phyloP scores from a whole-genome alignment of 2,329 filamentous ascomycete species.

The Arthrobotrys sphaeroides region DNA sequence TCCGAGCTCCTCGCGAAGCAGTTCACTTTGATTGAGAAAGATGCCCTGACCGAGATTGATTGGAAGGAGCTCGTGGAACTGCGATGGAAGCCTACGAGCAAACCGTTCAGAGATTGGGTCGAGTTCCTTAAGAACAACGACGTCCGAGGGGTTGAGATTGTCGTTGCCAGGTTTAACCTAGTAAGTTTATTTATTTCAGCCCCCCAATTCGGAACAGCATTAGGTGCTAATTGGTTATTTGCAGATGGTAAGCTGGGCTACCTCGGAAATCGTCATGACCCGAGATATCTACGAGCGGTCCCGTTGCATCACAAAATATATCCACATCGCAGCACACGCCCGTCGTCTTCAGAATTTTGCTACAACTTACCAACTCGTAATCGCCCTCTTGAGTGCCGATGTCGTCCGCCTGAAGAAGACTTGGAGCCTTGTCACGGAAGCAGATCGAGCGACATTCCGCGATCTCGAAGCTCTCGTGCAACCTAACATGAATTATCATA shows the following conservation, averaged over 20 bases:
- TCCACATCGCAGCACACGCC: slow-evolving; percentile 81
- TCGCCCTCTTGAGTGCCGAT: slow-evolving; percentile 79
- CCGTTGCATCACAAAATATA: slow-evolving; percentile 79
- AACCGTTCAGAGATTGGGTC: slow-evolving; percentile 78
- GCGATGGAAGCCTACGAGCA: slow-evolving; percentile 78
- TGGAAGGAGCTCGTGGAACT: slow-evolving; percentile 88
- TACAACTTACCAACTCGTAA: slow-evolving; percentile 81
- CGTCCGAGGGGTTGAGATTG: slow-evolving; percentile 79
- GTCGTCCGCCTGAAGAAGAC: slow-evolving; percentile 74
- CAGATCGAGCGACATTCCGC: slow-evolving; percentile 72
- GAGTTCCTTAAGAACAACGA: slow-evolving; percentile 78
- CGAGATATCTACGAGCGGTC: slow-evolving; percentile 76
- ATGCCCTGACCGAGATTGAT: slow-evolving; percentile 84
- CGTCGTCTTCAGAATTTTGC: slow-evolving; percentile 82
- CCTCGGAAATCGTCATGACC: slow-evolving; percentile 81
- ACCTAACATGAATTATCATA: slow-evolving; percentile 80
- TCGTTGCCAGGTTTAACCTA: slow-evolving; percentile 85
- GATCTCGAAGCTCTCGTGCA: slow-evolving; percentile 78
- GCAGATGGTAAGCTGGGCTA: slow-evolving; percentile 81
- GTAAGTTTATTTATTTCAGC: slow-evolving; percentile 45
- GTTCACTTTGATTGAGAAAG: slow-evolving; percentile 85
- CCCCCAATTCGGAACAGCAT: too few relatives aligned
- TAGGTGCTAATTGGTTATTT: not conserved
- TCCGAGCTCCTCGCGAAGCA: slow-evolving; percentile 82
- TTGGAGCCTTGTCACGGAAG: slow-evolving; percentile 74